Conservation (phyloP, 306 rosid genomes). For the Cercis canadensis region DNA sequence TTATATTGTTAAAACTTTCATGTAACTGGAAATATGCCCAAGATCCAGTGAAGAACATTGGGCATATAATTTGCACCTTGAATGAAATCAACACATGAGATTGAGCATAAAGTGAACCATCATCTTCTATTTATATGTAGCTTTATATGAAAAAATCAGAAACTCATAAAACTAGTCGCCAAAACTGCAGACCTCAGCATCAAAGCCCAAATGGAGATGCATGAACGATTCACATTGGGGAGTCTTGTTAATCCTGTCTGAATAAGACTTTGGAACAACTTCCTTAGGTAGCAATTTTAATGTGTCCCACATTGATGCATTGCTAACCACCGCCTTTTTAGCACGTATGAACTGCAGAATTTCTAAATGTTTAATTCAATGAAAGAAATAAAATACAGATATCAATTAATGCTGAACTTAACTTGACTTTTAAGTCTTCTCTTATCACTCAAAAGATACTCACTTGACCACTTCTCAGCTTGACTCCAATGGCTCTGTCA, state of each 20-base stretch:
- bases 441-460: conserved; percentile 45
- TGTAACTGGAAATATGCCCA: conserved; percentile 3
- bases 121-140: conserved; percentile 14
- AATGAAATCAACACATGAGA: not conserved
- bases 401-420: not conserved
- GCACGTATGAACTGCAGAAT: conserved; percentile 78
- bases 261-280: conserved; percentile 66
- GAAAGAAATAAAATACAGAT: conserved; percentile 10
- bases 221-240: conserved; percentile 93
- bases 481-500: conserved; percentile 82
- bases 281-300: conserved; percentile 70
- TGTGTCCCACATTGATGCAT: conserved; percentile 96
- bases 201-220: conserved; percentile 98
- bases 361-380: conserved; percentile 12
- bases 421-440: not conserved
- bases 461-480: conserved; percentile 79
- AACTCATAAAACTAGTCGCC: conserved; percentile 21
- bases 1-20: conserved; percentile 1
- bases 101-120: no score
- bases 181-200: conserved; percentile 66
- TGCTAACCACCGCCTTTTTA: conserved; percentile 87
- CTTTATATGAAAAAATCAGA: conserved; percentile 24
- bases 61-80: no score
- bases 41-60: conserved; percentile 1
- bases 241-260: conserved; percentile 57